Conservation (phyloP, 2,329 filamentous ascomycete species). For the Xylaria sp. region DNA sequence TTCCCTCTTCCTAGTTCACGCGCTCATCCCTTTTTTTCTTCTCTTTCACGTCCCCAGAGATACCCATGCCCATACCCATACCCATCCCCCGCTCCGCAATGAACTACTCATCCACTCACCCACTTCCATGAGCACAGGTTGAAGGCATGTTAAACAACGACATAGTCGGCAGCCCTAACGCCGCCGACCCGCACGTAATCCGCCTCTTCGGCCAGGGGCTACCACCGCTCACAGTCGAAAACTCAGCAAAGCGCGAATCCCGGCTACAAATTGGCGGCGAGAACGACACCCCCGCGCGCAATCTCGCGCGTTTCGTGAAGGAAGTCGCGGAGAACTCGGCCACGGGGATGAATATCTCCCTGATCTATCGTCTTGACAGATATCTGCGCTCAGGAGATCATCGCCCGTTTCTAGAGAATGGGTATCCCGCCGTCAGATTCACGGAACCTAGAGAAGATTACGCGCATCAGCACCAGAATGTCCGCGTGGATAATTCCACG, state of each 20-base stretch:
- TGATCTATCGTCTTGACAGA: slow-evolving; percentile 62
- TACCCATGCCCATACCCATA: too few relatives aligned
- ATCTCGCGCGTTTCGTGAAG: slow-evolving; percentile 60
- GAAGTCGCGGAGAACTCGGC: slow-evolving; percentile 58
- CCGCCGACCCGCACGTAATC: slow-evolving; percentile 55
- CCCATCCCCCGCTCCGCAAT: too few relatives aligned
- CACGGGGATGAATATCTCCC: slow-evolving; percentile 60
- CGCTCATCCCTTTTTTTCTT: not conserved
- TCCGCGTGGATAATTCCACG: slow-evolving; percentile 51
- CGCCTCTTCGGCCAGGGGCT: slow-evolving; percentile 60
- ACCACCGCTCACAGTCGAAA: slow-evolving; percentile 48
- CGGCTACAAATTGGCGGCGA: slow-evolving; percentile 56
- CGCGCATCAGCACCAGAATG: slow-evolving; percentile 62
- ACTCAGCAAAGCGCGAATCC: slow-evolving; percentile 43
- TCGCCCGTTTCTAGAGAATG: slow-evolving; percentile 58
- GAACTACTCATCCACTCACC: not conserved
- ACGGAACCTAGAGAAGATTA: slow-evolving; percentile 65
- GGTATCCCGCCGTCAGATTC: slow-evolving; percentile 60
- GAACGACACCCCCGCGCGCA: slow-evolving; percentile 60
- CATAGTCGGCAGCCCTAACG: slow-evolving; percentile 58
- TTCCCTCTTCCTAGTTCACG: too few relatives aligned
- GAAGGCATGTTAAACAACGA: slow-evolving; percentile 65
- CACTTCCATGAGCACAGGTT: slow-evolving; percentile 44
- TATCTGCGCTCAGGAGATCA: slow-evolving; percentile 64
- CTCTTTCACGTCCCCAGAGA: too few relatives aligned